These are phyloP conservation scores for Rostrohypoxylon terebratum DNA, from an alignment of 495 filamentous ascomycete genomes.

Conservation along the genomic window DNA sequence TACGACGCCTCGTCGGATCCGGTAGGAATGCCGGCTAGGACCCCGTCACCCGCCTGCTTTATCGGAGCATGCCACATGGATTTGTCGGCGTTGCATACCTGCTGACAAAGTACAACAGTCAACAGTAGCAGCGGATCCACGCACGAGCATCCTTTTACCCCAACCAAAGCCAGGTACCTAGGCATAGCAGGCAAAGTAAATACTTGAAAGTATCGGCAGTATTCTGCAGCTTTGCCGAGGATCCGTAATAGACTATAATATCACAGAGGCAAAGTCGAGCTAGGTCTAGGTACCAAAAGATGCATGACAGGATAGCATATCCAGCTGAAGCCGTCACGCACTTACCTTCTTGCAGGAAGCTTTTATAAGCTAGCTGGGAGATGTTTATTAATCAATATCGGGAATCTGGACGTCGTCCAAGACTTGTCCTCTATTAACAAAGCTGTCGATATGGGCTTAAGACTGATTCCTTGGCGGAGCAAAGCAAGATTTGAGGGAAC, in stretches of 20 bases:
- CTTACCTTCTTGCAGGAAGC: background rate
- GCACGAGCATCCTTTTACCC: slow-evolving; percentile 2
- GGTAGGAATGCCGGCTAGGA: slow-evolving; percentile 30
- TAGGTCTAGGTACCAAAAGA: slow-evolving; percentile 2
- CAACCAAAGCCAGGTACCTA: background rate
- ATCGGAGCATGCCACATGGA: slow-evolving; percentile 26
- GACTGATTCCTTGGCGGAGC: background rate
- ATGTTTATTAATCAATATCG: slow-evolving; percentile 17
- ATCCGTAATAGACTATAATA: slow-evolving; percentile 10
- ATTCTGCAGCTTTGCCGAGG: slow-evolving; percentile 29
- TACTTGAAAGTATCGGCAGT: slow-evolving; percentile 3
- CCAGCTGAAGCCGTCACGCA: slow-evolving; percentile 19
- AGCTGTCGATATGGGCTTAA: slow-evolving; percentile 1
- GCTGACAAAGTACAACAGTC: slow-evolving; percentile 28
- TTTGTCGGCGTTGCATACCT: slow-evolving; percentile 6
- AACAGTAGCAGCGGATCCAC: slow-evolving; percentile 31
- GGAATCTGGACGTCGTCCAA: slow-evolving; percentile 19
- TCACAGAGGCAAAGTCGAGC: slow-evolving; percentile 1
- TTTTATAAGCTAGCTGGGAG: slow-evolving; percentile 11
- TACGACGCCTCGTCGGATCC: slow-evolving; percentile 33
- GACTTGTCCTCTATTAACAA: background rate
- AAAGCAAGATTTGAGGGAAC: slow-evolving; percentile 4
- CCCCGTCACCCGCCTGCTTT: slow-evolving; percentile 14
- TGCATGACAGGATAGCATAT: slow-evolving; percentile 12
- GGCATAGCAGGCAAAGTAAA: slow-evolving; percentile 4